Conservation (phyloP, 2,329 filamentous ascomycete species). For the Elsinoe arachidis region DNA sequence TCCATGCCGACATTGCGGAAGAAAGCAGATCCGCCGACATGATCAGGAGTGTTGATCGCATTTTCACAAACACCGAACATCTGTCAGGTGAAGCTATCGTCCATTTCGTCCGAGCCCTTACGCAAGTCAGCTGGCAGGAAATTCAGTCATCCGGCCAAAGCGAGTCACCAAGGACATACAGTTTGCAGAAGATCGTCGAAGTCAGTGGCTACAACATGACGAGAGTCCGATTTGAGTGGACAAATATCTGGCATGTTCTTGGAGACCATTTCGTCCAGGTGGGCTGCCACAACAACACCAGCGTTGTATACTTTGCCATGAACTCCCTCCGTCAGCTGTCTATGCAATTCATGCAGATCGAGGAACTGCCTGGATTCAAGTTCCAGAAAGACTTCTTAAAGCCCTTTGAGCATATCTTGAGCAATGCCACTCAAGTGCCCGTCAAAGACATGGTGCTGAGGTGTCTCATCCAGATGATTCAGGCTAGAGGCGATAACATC, state of each 20-base stretch:
- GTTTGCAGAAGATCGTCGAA: slow-evolving; percentile 93
- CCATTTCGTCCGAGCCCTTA: slow-evolving; percentile 84
- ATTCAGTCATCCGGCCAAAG: slow-evolving; percentile 95
- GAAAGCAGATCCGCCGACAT: slow-evolving; percentile 91
- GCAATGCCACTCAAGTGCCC: slow-evolving; percentile 79
- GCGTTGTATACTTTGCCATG: slow-evolving; percentile 93
- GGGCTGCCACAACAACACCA: slow-evolving; percentile 91
- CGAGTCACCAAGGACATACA: slow-evolving; percentile 92
- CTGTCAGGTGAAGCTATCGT: slow-evolving; percentile 91
- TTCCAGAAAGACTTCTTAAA: slow-evolving; percentile 99
- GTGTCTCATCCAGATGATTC: slow-evolving; percentile 98
- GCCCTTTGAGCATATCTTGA: slow-evolving; percentile 95
- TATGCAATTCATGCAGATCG: slow-evolving; percentile 98
- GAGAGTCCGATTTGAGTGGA: slow-evolving; percentile 96
- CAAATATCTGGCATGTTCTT: slow-evolving; percentile 93
- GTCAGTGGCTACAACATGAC: slow-evolving; percentile 99
- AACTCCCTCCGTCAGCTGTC: slow-evolving; percentile 92
- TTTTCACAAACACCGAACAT: slow-evolving; percentile 93
- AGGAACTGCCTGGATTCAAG: slow-evolving; percentile 96
- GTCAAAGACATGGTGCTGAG: slow-evolving; percentile 97
- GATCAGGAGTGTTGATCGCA: slow-evolving; percentile 83
- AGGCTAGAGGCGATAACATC: slow-evolving; percentile 92
- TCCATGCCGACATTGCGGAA: slow-evolving; percentile 73
- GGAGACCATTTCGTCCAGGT: slow-evolving; percentile 98
- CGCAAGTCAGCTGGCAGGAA: slow-evolving; percentile 97